Base-by-base conservation (phyloP, 2,329 filamentous ascomycete genomes). In the Trichoderma hamatum region DNA sequence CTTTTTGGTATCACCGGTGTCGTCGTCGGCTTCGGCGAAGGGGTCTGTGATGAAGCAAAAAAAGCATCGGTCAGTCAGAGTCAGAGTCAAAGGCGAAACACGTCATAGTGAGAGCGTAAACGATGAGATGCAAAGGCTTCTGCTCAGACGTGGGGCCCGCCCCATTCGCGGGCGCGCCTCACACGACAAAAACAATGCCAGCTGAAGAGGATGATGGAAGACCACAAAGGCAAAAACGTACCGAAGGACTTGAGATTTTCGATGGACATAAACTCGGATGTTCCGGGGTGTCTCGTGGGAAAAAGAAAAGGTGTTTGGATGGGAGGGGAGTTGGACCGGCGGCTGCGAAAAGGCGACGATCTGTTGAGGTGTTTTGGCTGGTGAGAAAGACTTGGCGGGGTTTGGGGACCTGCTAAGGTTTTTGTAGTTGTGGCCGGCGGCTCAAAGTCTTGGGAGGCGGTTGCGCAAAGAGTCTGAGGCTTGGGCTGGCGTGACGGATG, bases 1-100 rank as follows among this genome's bases (percentile, higher is more conserved):
- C 88, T 96, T 92, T 85, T 96, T 96, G 82, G 90, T 91, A 86
- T 97, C 92, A 88, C 94, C 94, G 83, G 92, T 94, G 84, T 97
- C 94, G 91, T 97, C 95, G 93, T 97, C 96, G 90, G 94, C 96
- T 93, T 98, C 96, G 91, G 96, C 96, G 93, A 99, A 99, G 92
- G 96, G 96, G 91, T 99, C 96, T 97, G 80, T 76, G 19, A 43
- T 10, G 39, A 21, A 24, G 60, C 24, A 24, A 46, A 56, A 56
- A 36, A 49, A 5, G 49, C 26, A 32, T 28, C 24, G 21, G 63
- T 67, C 10, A 60, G 62, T 52, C 24, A 52, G 16, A 51, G 21
- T 43, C 39, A 43, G n/a, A n/a, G n/a, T n/a, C n/a, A 43, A n/a
- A 52, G n/a, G 46, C 10, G 3, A 24, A 49, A 49, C 46, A 24